Percentiles rank a stretch among this genome's conserved stretches.
Evolutionary conservation across 345 rosid genomes (phyloP).

Genomic region (Aegle marmelos): DNA sequence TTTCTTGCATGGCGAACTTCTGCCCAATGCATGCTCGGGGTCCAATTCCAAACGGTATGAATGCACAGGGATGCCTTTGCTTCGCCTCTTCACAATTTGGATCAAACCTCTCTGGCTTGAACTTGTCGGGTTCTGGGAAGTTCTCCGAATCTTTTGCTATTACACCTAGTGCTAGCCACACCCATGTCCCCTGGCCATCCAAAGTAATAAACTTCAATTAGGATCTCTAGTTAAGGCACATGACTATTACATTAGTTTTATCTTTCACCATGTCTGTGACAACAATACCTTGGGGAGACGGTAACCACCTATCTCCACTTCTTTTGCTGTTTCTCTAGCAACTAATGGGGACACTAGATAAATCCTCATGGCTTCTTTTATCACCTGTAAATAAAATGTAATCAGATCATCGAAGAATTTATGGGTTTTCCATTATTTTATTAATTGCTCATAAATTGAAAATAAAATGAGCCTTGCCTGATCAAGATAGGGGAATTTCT

Average conservation of each 20-base stretch:
- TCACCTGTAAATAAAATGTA: constrained; percentile 42
- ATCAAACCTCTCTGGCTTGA: constrained; percentile 83
- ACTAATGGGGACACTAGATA: constrained; percentile 81
- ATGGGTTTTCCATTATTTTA: neutral
- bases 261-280: neutral
- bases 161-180: constrained; percentile 88
- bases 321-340: constrained; percentile 78
- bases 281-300: constrained; percentile 68
- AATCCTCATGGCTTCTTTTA: constrained; percentile 84
- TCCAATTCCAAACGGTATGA: constrained; percentile 88
- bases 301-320: constrained; percentile 81
- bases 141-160: constrained; percentile 83
- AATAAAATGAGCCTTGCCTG: constrained; percentile 43
- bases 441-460: neutral
- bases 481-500: constrained; percentile 75
- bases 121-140: constrained; percentile 86
- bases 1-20: constrained; percentile 74
- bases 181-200: constrained; percentile 78
- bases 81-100: constrained; percentile 79
- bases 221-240: too few species aligned
- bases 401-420: neutral
- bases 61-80: constrained; percentile 71
- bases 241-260: too few species aligned
- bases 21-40: constrained; percentile 89
- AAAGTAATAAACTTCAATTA: neutral